Base-by-base conservation (phyloP, 345 rosid genomes). In the Syzygium grande region DNA sequence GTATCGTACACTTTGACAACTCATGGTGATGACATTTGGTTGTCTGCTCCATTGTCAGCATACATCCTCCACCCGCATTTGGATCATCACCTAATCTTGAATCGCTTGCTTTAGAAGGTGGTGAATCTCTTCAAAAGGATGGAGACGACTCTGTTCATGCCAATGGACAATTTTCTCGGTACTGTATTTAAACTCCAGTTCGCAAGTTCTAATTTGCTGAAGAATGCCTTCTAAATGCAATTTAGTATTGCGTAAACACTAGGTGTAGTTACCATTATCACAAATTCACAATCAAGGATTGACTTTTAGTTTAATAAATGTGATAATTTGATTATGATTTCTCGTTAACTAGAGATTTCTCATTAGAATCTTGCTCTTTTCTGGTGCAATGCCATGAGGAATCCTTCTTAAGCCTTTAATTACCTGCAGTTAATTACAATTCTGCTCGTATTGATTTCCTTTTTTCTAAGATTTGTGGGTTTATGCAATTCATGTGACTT, bases 31-130 rank as follows among this genome's bases (percentile, higher is more conserved):
- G 43, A 73, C 49, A 73, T 73, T 13, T 38, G 49, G 49, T 73
- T 73, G 46, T 68, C 80, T 38, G 49, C 80, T 59, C 85, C 52
- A 29, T 52, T 88, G 59, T 84, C 90, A 89, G 90, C 87, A 68
- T 87, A 54, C 90, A 87, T 84, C 90, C 90, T 73, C 90, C 90
- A 51, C 90, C 90, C 34, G 61, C 88, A 86, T 89, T 89, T 84
- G 90, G 90, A 51, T 89, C 88, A 56, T 89, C 90, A 78, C 86
- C 90, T 30, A 87, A 87, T 87, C 85, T 87, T 16, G 90, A 89
- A 55, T 77, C 53, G 22, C 90, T 88, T 56, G 87, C 85, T 84
- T 56, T 87, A 21, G 90, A 87, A 68, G 85, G 85, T 51, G 51
- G 52, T 56, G 80, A 89, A 84, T 78, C 79, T 53, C 41, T 30